Base-by-base conservation (phyloP, 768 basidiomycete species). In the Tubosaeta brunneosetosa region DNA sequence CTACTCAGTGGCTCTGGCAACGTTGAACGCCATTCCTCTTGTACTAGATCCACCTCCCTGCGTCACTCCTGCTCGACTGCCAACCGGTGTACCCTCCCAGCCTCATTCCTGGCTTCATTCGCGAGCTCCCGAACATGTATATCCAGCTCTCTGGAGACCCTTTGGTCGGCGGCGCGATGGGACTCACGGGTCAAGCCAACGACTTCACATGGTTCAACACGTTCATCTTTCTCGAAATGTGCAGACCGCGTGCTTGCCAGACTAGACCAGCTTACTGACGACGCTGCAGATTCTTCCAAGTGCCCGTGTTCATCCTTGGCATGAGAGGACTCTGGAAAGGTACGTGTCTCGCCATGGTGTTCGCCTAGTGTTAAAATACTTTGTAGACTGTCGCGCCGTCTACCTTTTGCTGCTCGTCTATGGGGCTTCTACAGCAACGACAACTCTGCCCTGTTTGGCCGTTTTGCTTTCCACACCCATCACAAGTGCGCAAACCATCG, bases 281-380 rank as follows among this genome's bases (percentile, higher is more conserved):
- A 12, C 26, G 13, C 13, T 29, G 0, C 32, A 48, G 85, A 14
- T 55, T 81, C 45, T 86, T 88, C 66, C 91, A 92, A 63, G 68
- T 91, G 0, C 92, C 92, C 0, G 77, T 85, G 0, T 92, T 92
- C 63, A 59, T 91, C 41, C 52, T 92, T n/a, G 88, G 86, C 12
- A 75, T 80, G 42, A 71, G 71, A 13, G 82, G 78, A 0, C 71
- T 88, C 12, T 85, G 78, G 75, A 75, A 71, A 60, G 79, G 87
- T 79, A 57, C 29, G 22, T 26, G 40, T 25, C 3, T 17, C 26
- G 3, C 8, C 7, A n/a, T 51, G 52, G 25, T 36, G 13, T 9
- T 14, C n/a, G 11, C 4, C 11, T 41, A 9, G 10, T 44, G 32
- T 19, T 54, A 29, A 55, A n/a, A 16, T 26, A 17, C 38, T 44